A percentile compares a stretch with the other conserved stretches of the same genome.
Conservation (phyloP, 371 early-diverging fungal genomes). For the Rhizoclosmatium hyalinum region DNA sequence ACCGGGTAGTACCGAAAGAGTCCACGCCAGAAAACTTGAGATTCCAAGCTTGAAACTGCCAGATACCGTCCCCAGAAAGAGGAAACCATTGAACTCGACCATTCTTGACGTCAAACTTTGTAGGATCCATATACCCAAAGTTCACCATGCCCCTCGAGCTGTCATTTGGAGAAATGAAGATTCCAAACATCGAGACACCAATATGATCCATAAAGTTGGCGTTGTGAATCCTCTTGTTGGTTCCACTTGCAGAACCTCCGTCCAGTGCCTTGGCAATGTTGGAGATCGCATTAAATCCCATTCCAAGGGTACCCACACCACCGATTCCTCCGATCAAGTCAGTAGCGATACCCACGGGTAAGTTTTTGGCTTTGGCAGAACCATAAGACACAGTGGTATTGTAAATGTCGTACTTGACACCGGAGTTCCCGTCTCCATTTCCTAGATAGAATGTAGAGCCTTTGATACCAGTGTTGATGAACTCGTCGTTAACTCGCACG, state of each 20-base stretch:
- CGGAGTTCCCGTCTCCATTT: background rate
- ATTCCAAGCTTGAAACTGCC: conserved; percentile 4
- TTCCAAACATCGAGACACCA: conserved; percentile 2
- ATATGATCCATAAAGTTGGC: conserved; percentile 16
- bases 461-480: background rate
- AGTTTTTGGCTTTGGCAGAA: background rate
- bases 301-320: background rate
- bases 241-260: background rate
- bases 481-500: background rate
- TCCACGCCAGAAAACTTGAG: too few relatives aligned
- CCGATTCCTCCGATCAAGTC: conserved; percentile 1
- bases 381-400: conserved; percentile 3
- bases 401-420: conserved; percentile 17
- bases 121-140: background rate
- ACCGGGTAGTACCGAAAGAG: too few relatives aligned
- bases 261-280: conserved; percentile 15
- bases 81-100: conserved; percentile 9
- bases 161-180: conserved; percentile 9
- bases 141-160: background rate
- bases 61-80: background rate
- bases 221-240: background rate
- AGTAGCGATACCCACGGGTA: conserved; percentile 13
- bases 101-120: background rate
- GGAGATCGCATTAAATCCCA: conserved; percentile 1
- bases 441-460: background rate